phyloP scores from a whole-genome alignment of 2,329 filamentous ascomycete genomes.

The Verticillium longisporum region DNA sequence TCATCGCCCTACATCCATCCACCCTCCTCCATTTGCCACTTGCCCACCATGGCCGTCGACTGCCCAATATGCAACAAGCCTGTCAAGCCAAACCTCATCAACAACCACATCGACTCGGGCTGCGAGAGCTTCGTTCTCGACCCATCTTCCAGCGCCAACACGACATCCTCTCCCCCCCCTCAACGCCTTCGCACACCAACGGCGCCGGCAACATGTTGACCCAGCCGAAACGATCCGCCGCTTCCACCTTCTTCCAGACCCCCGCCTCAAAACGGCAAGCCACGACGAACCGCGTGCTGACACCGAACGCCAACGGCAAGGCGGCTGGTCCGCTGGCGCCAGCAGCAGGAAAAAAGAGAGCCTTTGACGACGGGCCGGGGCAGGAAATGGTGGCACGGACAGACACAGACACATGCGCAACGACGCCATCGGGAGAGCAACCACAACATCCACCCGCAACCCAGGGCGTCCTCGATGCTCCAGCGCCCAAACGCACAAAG shows the following conservation, averaged over 20 bases:
- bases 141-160: slow-evolving; percentile 16
- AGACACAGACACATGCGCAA: slow-evolving; percentile 9
- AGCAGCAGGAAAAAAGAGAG: not conserved
- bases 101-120: slow-evolving; percentile 81
- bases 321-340: slow-evolving; percentile 2
- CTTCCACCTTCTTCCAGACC: slow-evolving; percentile 54
- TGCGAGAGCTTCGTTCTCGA: slow-evolving; percentile 65
- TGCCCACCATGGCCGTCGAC: slow-evolving; percentile 42
- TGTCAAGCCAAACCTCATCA: slow-evolving; percentile 71
- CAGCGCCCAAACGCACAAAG: slow-evolving; percentile 58
- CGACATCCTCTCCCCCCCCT: slow-evolving; percentile 18
- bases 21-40: no score
- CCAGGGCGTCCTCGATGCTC: slow-evolving; percentile 21
- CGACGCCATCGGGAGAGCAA: slow-evolving; percentile 5
- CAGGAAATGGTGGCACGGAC: not conserved
- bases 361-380: not conserved
- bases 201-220: slow-evolving; percentile 23
- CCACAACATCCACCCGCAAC: not conserved
- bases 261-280: slow-evolving; percentile 50
- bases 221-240: slow-evolving; percentile 45
- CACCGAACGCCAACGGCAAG: slow-evolving; percentile 1
- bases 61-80: slow-evolving; percentile 77
- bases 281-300: slow-evolving; percentile 8
- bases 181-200: slow-evolving; percentile 20
- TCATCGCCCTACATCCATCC: not conserved